These are phyloP conservation scores for Malassezia furfur DNA, from an alignment of 1,284 basidiomycete genomes.

Conservation along the genomic window DNA sequence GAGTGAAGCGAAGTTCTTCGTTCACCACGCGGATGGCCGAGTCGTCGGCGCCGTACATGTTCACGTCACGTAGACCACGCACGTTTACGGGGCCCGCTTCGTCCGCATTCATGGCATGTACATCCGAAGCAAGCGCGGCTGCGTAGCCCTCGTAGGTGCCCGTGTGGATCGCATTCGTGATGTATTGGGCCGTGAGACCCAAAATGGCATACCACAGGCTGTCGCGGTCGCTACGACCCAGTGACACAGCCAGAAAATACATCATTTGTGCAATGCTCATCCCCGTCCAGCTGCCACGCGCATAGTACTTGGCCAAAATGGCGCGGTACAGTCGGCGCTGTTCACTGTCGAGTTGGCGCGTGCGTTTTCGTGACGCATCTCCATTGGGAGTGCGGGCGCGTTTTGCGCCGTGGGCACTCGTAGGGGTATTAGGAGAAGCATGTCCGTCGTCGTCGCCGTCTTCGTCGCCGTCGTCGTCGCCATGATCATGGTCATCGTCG, in stretches of 20 bases:
- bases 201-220: constrained; percentile 92
- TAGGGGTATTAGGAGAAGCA: constrained; percentile 24
- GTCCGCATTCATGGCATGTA: constrained; percentile 23
- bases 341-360: neutral
- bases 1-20: constrained; percentile 60
- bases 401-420: neutral
- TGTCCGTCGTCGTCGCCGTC: constrained; percentile 7
- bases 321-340: constrained; percentile 30
- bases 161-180: constrained; percentile 73
- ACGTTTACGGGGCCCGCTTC: neutral
- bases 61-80: constrained; percentile 5
- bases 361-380: constrained; percentile 1
- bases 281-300: constrained; percentile 72
- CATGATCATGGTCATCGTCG: constrained; percentile 40
- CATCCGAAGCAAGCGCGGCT: constrained; percentile 32
- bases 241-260: constrained; percentile 75
- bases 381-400: neutral
- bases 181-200: constrained; percentile 86
- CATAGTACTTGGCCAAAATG: constrained; percentile 59
- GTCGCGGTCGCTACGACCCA: constrained; percentile 86
- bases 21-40: constrained; percentile 29
- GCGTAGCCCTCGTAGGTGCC: constrained; percentile 62
- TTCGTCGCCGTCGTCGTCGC: constrained; percentile 23
- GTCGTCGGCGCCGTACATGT: constrained; percentile 32
- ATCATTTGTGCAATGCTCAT: constrained; percentile 81